Evolutionary conservation across 2,329 filamentous ascomycete species (phyloP).

Genomic region (Pseudopithomyces chartarum): DNA sequence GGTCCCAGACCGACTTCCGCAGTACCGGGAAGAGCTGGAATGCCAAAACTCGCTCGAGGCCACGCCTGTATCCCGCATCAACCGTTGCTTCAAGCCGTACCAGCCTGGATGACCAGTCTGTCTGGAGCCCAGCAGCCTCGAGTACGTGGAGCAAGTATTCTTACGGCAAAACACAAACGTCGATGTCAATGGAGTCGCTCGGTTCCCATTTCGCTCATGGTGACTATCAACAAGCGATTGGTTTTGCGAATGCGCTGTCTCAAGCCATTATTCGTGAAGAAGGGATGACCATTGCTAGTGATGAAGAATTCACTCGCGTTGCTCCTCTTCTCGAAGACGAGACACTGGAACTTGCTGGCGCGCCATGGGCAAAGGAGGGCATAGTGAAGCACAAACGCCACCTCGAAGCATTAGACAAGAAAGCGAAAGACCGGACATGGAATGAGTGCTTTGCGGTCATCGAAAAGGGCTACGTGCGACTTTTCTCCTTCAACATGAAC

Average conservation of each 20-base stretch:
- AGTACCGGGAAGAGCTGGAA: conserved; percentile 74
- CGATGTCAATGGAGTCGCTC: conserved; percentile 90
- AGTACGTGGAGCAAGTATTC: conserved; percentile 96
- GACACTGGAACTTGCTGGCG: conserved; percentile 84
- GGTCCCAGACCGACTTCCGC: conserved; percentile 66
- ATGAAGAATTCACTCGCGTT: conserved; percentile 63
- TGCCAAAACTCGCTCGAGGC: conserved; percentile 83
- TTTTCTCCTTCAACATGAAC: conserved; percentile 89
- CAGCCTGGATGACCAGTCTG: conserved; percentile 88
- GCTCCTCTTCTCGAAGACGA: conserved; percentile 86
- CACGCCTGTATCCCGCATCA: conserved; percentile 74
- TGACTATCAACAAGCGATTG: conserved; percentile 94
- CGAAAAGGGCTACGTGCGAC: conserved; percentile 88
- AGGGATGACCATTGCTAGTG: conserved; percentile 59
- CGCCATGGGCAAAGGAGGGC: conserved; percentile 98
- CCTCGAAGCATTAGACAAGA: conserved; percentile 86
- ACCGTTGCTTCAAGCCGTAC: conserved; percentile 90
- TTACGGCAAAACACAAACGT: conserved; percentile 85
- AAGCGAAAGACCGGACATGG: conserved; percentile 94
- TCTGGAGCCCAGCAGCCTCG: conserved; percentile 91
- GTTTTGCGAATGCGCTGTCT: conserved; percentile 94
- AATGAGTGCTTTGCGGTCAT: conserved; percentile 94
- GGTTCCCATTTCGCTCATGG: conserved; percentile 74
- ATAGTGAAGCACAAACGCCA: conserved; percentile 97
- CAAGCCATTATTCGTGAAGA: conserved; percentile 97